Conservation (phyloP, 371 early-diverging fungal species). For the Zychaea mexicana region DNA sequence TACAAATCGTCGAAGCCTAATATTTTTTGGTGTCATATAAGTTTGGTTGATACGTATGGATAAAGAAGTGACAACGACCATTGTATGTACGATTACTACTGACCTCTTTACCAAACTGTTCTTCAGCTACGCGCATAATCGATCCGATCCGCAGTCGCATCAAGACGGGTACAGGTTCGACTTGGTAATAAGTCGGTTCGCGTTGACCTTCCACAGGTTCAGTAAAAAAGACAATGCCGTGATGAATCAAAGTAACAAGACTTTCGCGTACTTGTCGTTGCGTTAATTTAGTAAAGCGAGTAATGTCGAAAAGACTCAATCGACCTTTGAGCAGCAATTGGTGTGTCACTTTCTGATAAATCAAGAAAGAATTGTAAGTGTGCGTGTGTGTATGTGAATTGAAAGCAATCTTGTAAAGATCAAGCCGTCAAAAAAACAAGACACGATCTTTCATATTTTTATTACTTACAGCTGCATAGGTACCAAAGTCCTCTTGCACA, state of each 20-base stretch:
- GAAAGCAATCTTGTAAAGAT: background rate
- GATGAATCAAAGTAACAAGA: slow-evolving; percentile 46
- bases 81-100: too few relatives aligned
- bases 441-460: background rate
- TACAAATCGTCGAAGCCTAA: slow-evolving; percentile 31
- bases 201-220: slow-evolving; percentile 65
- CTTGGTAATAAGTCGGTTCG: slow-evolving; percentile 69
- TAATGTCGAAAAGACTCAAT: slow-evolving; percentile 38
- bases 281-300: slow-evolving; percentile 39
- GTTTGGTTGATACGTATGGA: slow-evolving; percentile 8
- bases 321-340: slow-evolving; percentile 49
- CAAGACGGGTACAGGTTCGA: slow-evolving; percentile 55
- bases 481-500: slow-evolving; percentile 47
- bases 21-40: too few relatives aligned
- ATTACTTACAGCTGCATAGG: slow-evolving; percentile 38
- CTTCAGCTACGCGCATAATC: slow-evolving; percentile 59
- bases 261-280: slow-evolving; percentile 39
- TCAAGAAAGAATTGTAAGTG: background rate
- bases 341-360: slow-evolving; percentile 37
- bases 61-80: too few relatives aligned
- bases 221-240: slow-evolving; percentile 39
- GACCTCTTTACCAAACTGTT: slow-evolving; percentile 70
- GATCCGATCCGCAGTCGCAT: slow-evolving; percentile 70
- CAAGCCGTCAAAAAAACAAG: background rate
- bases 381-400: too few relatives aligned